These are phyloP conservation scores for Ophiosphaerella herpotricha DNA, from an alignment of 2,329 filamentous ascomycete genomes.

Conservation along the genomic window DNA sequence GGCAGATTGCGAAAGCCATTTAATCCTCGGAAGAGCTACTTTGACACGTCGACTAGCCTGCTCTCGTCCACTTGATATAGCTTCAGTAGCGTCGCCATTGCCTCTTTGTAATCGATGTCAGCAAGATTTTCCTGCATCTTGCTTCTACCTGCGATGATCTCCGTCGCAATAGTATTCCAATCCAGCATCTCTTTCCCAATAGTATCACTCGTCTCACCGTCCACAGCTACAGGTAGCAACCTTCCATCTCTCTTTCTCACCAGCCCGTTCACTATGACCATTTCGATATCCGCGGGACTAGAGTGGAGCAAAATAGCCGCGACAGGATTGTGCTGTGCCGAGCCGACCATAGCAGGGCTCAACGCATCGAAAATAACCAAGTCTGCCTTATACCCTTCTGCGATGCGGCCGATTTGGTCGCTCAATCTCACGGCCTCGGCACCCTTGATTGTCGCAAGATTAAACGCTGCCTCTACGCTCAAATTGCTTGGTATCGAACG, in stretches of 20 bases:
- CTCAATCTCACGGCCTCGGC: constrained; percentile 52
- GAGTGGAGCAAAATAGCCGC: constrained; percentile 52
- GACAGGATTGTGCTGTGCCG: constrained; percentile 49
- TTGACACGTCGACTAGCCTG: constrained; percentile 9
- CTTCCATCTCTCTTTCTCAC: constrained; percentile 46
- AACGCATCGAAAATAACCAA: constrained; percentile 54
- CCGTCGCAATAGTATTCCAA: constrained; percentile 39
- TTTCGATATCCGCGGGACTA: constrained; percentile 48
- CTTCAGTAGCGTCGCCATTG: constrained; percentile 12
- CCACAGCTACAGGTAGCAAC: constrained; percentile 29
- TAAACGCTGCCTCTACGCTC: constrained; percentile 52
- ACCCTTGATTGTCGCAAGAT: constrained; percentile 55
- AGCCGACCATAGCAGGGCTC: constrained; percentile 50
- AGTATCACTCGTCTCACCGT: constrained; percentile 19
- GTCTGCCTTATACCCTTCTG: constrained; percentile 55
- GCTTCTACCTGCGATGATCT: constrained; percentile 33
- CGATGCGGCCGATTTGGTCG: constrained; percentile 51
- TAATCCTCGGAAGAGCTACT: too few species aligned
- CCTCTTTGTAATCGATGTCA: constrained; percentile 35
- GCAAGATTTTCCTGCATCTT: constrained; percentile 37
- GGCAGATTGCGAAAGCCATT: too few species aligned
- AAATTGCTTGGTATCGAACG: constrained; percentile 52
- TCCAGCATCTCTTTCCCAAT: constrained; percentile 19
- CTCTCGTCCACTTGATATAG: constrained; percentile 27
- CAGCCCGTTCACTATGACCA: constrained; percentile 51